Base-by-base conservation (phyloP, 495 filamentous ascomycete genomes). In the Letharia lupina region DNA sequence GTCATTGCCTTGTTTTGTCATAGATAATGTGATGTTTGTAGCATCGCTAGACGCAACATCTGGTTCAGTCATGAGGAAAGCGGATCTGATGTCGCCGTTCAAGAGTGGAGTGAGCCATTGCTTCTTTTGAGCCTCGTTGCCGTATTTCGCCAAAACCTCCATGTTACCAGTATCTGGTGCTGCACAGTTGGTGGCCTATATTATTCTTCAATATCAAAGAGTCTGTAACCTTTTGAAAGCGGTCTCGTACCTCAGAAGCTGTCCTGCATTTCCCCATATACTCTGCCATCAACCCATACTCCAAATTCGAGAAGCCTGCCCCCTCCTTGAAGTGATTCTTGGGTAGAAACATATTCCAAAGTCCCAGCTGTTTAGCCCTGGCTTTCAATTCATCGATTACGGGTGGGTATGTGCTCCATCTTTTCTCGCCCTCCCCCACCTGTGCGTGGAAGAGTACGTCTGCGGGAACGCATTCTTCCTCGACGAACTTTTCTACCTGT, bases 331-430 rank as follows among this genome's bases (percentile, higher is more conserved):
- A 98, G 78, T 97, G 93, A 70, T 86, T 91, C 78, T 90, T 93
- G 58, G 93, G 89, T 66, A 98, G 77, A 82, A 98, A 98, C 86
- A 98, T 89, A 75, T 98, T 98, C 94, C 94, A 98, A 56, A 98
- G 81, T 1, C 94, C 94, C n/a, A 93, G 80, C 72, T 87, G 81
- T 73, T 83, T 83, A 16, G 94, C 94, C 73, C 90, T 90, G 60
- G 78, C 77, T 82, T 98, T 98, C 68, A 98, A 82, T 50, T 90
- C 85, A 69, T 98, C 94, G 68, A 98, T 83, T 65, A 98, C 79
- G 40, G 83, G 73, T 33, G 94, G 94, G 73, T 91, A 89, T 41
- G 83, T 80, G 65, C 86, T 81, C 89, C 91, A 89, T 83, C 92
- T 84, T 67, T 85, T 74, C 48, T 86, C 81, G 65, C 88, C 89